These are phyloP conservation scores for Paratinospora sagittata DNA, from an alignment of 164 flowering plant species.

Conservation along the genomic window DNA sequence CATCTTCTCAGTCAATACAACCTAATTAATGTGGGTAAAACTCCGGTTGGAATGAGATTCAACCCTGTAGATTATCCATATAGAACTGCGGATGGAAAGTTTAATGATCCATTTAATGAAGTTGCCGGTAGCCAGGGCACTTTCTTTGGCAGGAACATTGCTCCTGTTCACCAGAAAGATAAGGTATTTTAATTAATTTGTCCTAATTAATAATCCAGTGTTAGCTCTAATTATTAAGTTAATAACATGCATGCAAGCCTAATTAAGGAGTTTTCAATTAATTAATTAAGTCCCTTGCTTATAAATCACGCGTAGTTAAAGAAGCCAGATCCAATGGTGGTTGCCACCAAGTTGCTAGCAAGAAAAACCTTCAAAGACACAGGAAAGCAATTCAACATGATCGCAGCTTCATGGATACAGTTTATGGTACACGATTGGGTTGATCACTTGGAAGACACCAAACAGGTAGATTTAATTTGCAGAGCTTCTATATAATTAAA, in stretches of 20 bases:
- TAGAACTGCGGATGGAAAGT: slow-evolving; percentile 33
- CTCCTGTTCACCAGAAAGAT: slow-evolving; percentile 26
- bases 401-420: slow-evolving; percentile 46
- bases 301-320: slow-evolving; percentile 19
- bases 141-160: slow-evolving; percentile 40
- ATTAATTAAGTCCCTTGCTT: too few species aligned
- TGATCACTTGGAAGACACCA: slow-evolving; percentile 39
- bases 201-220: not conserved
- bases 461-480: slow-evolving; percentile 21
- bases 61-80: slow-evolving; percentile 23
- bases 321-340: slow-evolving; percentile 34
- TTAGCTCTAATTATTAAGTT: not conserved
- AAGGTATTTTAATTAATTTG: slow-evolving; percentile 12
- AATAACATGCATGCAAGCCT: too few species aligned
- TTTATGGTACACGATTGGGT: slow-evolving; percentile 52
- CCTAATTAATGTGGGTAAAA: slow-evolving; percentile 33
- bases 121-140: slow-evolving; percentile 29
- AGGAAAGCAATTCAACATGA: slow-evolving; percentile 43
- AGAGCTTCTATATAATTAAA: too few species aligned
- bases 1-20: slow-evolving; percentile 34
- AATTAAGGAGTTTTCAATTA: too few species aligned
- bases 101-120: slow-evolving; percentile 30
- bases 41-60: slow-evolving; percentile 19
- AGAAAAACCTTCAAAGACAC: slow-evolving; percentile 29
- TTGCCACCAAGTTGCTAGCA: slow-evolving; percentile 36